A percentile compares a stretch with the other conserved stretches of the same genome.
These are phyloP conservation scores for Aspergillus eucalypticola DNA, from an alignment of 2,329 filamentous ascomycete species.

Conservation along the genomic window DNA sequence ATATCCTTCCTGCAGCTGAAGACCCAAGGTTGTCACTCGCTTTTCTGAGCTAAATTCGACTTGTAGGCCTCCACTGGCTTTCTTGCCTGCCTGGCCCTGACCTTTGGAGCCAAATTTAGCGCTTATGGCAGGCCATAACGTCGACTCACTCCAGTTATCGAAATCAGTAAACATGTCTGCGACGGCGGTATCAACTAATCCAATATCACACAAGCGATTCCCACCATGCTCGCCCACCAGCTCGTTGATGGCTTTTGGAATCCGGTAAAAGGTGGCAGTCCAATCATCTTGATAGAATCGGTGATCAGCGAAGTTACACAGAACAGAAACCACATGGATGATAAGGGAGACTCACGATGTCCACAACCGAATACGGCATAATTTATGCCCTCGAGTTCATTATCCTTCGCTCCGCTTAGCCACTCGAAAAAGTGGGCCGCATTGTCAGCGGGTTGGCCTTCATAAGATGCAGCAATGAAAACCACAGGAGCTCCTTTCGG, in stretches of 20 bases:
- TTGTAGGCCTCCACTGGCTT: slow-evolving; percentile 40
- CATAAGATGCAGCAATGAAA: slow-evolving; percentile 70
- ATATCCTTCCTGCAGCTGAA: slow-evolving; percentile 63
- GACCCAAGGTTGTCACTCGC: slow-evolving; percentile 60
- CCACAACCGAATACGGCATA: slow-evolving; percentile 74
- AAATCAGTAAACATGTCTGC: slow-evolving; percentile 70
- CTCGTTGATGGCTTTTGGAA: slow-evolving; percentile 64
- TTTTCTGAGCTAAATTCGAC: slow-evolving; percentile 56
- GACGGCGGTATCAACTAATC: slow-evolving; percentile 60
- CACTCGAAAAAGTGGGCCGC: slow-evolving; percentile 68
- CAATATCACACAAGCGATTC: slow-evolving; percentile 51
- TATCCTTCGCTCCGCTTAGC: slow-evolving; percentile 57
- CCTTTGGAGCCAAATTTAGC: slow-evolving; percentile 33
- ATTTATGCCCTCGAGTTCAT: slow-evolving; percentile 57
- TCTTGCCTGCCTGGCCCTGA: slow-evolving; percentile 4
- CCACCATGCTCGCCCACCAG: slow-evolving; percentile 56
- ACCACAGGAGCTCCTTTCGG: slow-evolving; percentile 63
- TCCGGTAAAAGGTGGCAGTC: slow-evolving; percentile 63
- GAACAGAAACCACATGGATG: background rate
- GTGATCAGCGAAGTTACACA: background rate
- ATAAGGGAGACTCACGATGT: slow-evolving; percentile 38
- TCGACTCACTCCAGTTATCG: slow-evolving; percentile 66
- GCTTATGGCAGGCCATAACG: slow-evolving; percentile 55
- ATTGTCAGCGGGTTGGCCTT: slow-evolving; percentile 73
- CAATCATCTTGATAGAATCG: slow-evolving; percentile 40